These are phyloP conservation scores for Acanthochlamys bracteata DNA, from an alignment of 106 monocot species.

Conservation along the genomic window DNA sequence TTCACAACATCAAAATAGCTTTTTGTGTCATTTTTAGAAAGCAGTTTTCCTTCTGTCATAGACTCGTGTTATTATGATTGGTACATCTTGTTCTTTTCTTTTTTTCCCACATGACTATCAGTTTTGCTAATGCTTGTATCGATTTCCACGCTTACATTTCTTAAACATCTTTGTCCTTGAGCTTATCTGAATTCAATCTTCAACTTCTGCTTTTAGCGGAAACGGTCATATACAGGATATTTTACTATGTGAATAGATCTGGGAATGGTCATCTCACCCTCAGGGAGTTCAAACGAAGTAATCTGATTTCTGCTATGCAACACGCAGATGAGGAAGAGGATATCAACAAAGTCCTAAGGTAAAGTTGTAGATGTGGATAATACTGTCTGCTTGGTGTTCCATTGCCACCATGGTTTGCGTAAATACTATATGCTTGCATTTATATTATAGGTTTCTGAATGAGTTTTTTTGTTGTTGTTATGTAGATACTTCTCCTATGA, in stretches of 20 bases:
- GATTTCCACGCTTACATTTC: not conserved
- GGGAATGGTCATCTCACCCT: slow-evolving; percentile 90
- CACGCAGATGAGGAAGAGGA: slow-evolving; percentile 97
- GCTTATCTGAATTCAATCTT: not conserved
- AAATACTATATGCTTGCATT: too few species aligned
- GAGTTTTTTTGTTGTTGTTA: not conserved
- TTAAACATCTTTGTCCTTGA: not conserved
- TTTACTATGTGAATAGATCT: slow-evolving; percentile 92
- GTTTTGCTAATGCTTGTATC: too few species aligned
- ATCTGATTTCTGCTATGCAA: slow-evolving; percentile 86
- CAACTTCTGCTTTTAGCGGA: slow-evolving; percentile 53
- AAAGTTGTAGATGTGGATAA: not conserved
- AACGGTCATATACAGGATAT: slow-evolving; percentile 98
- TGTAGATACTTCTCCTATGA: slow-evolving; percentile 94
- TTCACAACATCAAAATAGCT: too few species aligned
- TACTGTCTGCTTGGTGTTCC: too few species aligned
- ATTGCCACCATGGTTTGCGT: too few species aligned
- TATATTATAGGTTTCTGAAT: not conserved
- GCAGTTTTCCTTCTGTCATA: too few species aligned
- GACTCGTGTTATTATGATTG: too few species aligned
- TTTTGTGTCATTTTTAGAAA: too few species aligned
- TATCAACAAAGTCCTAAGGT: slow-evolving; percentile 96
- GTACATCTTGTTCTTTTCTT: too few species aligned
- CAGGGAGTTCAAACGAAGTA: slow-evolving; percentile 82
- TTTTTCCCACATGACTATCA: too few species aligned